These are phyloP conservation scores for Sugiyamaella lignohabitans DNA, from an alignment of 805 yeast species.

Conservation along the genomic window DNA sequence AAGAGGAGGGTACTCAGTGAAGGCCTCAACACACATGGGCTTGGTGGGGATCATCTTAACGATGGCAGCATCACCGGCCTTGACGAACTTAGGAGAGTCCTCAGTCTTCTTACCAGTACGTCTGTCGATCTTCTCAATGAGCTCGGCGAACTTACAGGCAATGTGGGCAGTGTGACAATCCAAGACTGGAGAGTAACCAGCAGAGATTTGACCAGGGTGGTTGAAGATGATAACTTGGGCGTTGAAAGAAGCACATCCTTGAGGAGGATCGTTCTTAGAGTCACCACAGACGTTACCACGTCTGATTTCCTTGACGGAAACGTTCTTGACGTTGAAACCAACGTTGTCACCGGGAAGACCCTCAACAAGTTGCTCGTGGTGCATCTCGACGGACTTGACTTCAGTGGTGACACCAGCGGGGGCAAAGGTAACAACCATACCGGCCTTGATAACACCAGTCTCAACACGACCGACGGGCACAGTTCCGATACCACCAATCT, in stretches of 20 bases:
- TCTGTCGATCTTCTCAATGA: constrained; percentile 81
- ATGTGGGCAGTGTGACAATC: constrained; percentile 93
- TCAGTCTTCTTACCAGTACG: constrained; percentile 88
- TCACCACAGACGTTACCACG: constrained; percentile 93
- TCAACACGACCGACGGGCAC: constrained; percentile 94
- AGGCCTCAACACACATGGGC: constrained; percentile 94
- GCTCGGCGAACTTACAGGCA: constrained; percentile 80
- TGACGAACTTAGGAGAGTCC: constrained; percentile 87
- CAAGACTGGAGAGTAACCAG: constrained; percentile 87
- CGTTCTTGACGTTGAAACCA: constrained; percentile 87
- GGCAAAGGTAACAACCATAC: constrained; percentile 84
- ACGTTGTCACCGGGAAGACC: constrained; percentile 91
- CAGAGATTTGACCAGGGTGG: constrained; percentile 88
- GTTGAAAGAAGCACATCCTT: constrained; percentile 71
- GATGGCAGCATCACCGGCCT: constrained; percentile 94
- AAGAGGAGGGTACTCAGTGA: constrained; percentile 91
- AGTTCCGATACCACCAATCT: constrained; percentile 88
- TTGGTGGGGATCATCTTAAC: constrained; percentile 83
- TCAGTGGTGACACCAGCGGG: constrained; percentile 88
- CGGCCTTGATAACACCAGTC: constrained; percentile 87
- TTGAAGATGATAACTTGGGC: constrained; percentile 83
- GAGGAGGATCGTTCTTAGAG: constrained; percentile 84
- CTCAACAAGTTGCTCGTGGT: constrained; percentile 71
- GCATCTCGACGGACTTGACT: constrained; percentile 86
- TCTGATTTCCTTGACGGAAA: constrained; percentile 81